Evolutionary conservation across 139 green algal genomes (phyloP).

Genomic region (Diplosphaera chodatii): DNA sequence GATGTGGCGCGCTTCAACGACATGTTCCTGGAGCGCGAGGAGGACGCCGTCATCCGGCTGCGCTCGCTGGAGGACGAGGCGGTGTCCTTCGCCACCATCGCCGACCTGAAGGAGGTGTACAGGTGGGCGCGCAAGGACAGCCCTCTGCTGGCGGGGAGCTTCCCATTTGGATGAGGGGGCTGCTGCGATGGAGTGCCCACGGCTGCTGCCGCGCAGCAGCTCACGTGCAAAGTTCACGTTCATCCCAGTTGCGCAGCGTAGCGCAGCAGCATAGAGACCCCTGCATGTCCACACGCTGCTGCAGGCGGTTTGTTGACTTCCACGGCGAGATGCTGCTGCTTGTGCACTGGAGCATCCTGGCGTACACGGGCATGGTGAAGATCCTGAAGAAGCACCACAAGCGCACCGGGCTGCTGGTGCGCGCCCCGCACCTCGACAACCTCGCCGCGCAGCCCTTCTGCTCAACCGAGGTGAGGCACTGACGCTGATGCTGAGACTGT

Average conservation of each 20-base stretch:
- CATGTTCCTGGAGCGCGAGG: conserved; percentile 68
- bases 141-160: no score
- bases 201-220: no score
- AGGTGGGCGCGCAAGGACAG: no score
- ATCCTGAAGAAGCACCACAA: conserved; percentile 91
- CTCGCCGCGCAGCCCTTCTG: conserved; percentile 75
- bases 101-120: no score
- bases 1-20: conserved; percentile 67
- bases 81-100: neutral
- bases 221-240: no score
- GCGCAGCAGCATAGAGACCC: no score
- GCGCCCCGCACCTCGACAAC: conserved; percentile 55
- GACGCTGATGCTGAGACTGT: no score
- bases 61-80: conserved; percentile 27
- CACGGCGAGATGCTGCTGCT: conserved; percentile 76
- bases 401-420: conserved; percentile 60
- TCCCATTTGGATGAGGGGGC: no score
- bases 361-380: conserved; percentile 74
- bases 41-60: conserved; percentile 57
- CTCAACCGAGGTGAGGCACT: conserved; percentile 49
- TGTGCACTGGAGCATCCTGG: conserved; percentile 73
- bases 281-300: no score
- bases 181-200: no score
- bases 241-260: no score
- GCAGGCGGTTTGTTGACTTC: conserved; percentile 55